Conservation (phyloP, 306 rosid genomes). For the Canavalia gladiata region DNA sequence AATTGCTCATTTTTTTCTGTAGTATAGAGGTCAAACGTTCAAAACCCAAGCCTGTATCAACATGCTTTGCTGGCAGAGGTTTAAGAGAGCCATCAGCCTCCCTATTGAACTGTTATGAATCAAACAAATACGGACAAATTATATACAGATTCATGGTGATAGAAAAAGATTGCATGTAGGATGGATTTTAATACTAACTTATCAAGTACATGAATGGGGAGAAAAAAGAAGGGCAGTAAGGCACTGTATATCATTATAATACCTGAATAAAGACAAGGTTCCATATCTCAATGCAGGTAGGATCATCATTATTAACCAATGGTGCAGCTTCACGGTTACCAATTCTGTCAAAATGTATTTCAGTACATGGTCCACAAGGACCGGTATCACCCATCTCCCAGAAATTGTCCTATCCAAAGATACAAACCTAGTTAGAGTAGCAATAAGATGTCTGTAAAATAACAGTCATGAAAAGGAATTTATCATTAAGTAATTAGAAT, state of each 20-base stretch:
- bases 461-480: not conserved
- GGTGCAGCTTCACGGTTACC: conserved; percentile 97
- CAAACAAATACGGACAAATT: conserved; percentile 37
- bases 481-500: not conserved
- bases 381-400: conserved; percentile 99
- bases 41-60: conserved; percentile 96
- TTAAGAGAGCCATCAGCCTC: conserved; percentile 91
- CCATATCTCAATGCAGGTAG: conserved; percentile 98
- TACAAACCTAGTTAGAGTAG: conserved; percentile 36
- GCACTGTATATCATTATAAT: conserved; percentile 8
- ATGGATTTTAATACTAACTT: not conserved
- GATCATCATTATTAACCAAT: conserved; percentile 92
- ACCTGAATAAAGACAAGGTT: conserved; percentile 98
- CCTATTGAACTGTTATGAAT: conserved; percentile 76
- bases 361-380: conserved; percentile 99
- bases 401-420: conserved; percentile 82
- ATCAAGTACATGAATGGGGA: conserved; percentile 14
- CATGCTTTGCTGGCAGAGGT: conserved; percentile 94
- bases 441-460: too few species aligned
- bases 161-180: too few species aligned
- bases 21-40: conserved; percentile 93
- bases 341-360: conserved; percentile 92
- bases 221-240: conserved; percentile 16
- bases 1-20: conserved; percentile 93
- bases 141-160: not conserved